Evolutionary conservation across 192 early-diverging fungal genomes (phyloP).

Genomic region (Chytriomyces confervae): DNA sequence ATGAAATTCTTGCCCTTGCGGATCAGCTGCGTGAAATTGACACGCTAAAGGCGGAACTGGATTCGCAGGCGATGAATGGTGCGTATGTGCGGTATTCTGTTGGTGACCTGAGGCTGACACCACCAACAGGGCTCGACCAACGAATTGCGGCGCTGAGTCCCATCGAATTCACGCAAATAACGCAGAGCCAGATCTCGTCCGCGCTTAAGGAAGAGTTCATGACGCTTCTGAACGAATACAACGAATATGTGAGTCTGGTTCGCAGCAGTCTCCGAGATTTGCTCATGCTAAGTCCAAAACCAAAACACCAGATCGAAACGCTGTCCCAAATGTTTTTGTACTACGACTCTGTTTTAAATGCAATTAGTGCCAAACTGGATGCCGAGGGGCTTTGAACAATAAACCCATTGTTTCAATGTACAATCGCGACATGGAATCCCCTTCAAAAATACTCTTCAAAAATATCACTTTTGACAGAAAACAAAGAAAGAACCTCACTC

Average conservation of each 20-base stretch:
- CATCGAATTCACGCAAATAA: constrained; percentile 36
- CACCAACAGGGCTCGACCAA: constrained; percentile 20
- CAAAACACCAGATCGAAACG: constrained; percentile 22
- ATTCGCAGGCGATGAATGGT: constrained; percentile 35
- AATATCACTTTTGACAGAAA: neutral
- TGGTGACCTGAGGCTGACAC: neutral
- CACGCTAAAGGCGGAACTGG: constrained; percentile 23
- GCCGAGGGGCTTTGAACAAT: constrained; percentile 21
- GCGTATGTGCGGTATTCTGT: neutral
- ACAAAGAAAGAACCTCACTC: neutral
- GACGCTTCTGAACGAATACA: constrained; percentile 33
- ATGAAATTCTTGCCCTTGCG: constrained; percentile 20
- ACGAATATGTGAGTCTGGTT: constrained; percentile 26
- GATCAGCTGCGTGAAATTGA: constrained; percentile 34
- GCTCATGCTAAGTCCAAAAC: no score
- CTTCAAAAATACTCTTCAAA: neutral
- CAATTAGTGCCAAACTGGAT: constrained; percentile 28
- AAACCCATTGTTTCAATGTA: neutral
- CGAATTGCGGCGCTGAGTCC: constrained; percentile 21
- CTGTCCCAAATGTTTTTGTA: constrained; percentile 37
- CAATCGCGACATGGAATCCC: neutral
- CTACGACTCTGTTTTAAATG: constrained; percentile 32
- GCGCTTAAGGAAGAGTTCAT: constrained; percentile 36
- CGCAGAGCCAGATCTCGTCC: constrained; percentile 7
- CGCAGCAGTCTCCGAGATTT: no score